Evolutionary conservation across 2,329 filamentous ascomycete species (phyloP), one percentile per base, ranked within the genome.

Genomic region (Didymella exigua): DNA sequence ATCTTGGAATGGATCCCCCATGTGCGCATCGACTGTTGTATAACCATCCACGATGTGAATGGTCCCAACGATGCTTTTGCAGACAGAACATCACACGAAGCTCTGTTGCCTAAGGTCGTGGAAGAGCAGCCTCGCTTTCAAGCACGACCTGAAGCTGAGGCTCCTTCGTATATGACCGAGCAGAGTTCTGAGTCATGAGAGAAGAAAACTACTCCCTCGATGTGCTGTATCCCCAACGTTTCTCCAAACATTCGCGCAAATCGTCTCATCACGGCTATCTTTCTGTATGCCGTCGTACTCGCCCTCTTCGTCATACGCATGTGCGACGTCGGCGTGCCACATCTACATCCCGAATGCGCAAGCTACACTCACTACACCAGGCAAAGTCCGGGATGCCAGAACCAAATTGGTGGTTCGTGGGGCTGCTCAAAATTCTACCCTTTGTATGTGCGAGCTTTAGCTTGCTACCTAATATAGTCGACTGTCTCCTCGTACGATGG

Each of bases 401-500:
- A 6, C 57, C 54, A 2, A 53, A 54, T 18, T 65, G 62, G 60
- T 40, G 29, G 18, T 24, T 37, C 4, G 45, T 67, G 5, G 21
- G 23, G 2, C 31, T 62, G 14, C 42, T 63, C 21, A 59, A 53
- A 29, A 61, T 65, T 34, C 18, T 65, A 5, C 62, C 62, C 0
- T 59, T 62, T 13, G 26, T 45, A 2, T 42, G 36, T 41, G 62
- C 62, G 4, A 52, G 34, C 6, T 59, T 49, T 23, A 54, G 58
- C 10, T 51, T 62, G 29, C 23, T 62, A 10, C 46, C 59, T 2
- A 34, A 58, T 10, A 19, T 63, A 2, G 50, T 60, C 4, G 56
- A 65, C 26, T 58, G 60, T 33, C 16, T 56, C n/a, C 38, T 64
- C 5, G 53, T 60, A 13, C 40, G 63, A 5, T 64, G 49, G 45